These are phyloP conservation scores for Exophiala spinifera DNA, from an alignment of 2,329 filamentous ascomycete species.

Conservation along the genomic window DNA sequence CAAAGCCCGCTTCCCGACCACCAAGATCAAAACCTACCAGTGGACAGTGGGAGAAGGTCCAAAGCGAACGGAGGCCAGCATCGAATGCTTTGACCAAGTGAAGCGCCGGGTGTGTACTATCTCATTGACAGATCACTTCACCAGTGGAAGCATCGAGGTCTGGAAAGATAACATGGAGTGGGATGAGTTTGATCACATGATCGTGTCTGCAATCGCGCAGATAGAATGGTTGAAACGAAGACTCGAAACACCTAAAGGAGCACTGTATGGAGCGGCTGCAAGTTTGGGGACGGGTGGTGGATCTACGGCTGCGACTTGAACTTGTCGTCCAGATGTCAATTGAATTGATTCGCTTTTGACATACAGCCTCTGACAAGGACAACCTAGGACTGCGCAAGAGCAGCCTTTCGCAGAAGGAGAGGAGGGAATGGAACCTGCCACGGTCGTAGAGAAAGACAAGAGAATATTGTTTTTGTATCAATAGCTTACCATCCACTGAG, in stretches of 20 bases:
- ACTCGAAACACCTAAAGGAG: neutral
- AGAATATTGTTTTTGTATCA: too few relatives aligned
- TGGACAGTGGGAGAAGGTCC: conserved; percentile 1
- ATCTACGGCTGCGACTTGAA: conserved; percentile 43
- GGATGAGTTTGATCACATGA: conserved; percentile 5
- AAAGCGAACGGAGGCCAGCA: neutral
- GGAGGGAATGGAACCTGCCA: too few relatives aligned
- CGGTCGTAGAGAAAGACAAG: too few relatives aligned
- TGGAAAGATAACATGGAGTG: neutral
- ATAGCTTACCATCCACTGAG: too few relatives aligned
- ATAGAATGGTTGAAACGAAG: conserved; percentile 5
- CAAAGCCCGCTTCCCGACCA: conserved; percentile 7
- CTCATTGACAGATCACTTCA: neutral
- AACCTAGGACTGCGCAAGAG: too few relatives aligned
- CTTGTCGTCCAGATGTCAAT: too few relatives aligned
- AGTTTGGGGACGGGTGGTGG: conserved; percentile 34
- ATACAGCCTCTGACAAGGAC: too few relatives aligned
- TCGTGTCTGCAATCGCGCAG: conserved; percentile 10
- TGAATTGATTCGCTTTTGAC: too few relatives aligned
- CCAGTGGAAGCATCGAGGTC: conserved; percentile 4
- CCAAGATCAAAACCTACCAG: neutral
- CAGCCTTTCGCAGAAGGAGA: too few relatives aligned
- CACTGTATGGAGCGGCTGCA: conserved; percentile 40
- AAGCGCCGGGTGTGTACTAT: conserved; percentile 1
- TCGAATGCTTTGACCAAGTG: conserved; percentile 5